phyloP scores from a whole-genome alignment of 768 basidiomycete genomes.

The Tubosaeta brunneosetosa region DNA sequence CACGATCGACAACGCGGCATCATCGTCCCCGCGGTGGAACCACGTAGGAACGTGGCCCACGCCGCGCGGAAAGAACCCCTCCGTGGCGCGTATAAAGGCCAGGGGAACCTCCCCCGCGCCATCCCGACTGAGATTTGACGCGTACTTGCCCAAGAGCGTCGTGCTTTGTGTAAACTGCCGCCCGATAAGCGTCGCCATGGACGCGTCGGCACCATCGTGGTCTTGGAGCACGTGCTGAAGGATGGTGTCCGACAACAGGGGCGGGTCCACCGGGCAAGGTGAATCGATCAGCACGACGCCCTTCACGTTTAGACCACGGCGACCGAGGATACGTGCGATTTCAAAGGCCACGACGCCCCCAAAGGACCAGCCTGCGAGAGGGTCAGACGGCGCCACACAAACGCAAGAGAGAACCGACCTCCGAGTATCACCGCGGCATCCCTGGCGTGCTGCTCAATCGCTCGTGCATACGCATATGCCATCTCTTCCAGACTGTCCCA shows the following conservation, averaged over 20 bases:
- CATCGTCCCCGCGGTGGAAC: background rate
- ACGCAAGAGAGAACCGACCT: conserved; percentile 36
- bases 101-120: conserved; percentile 28
- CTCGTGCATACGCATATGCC: conserved; percentile 46
- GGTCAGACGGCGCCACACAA: background rate
- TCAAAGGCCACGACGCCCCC: conserved; percentile 73
- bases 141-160: conserved; percentile 43
- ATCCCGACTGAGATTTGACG: conserved; percentile 27
- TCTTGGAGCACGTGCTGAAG: conserved; percentile 44
- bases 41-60: conserved; percentile 34
- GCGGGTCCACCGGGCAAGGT: conserved; percentile 50
- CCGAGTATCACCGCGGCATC: conserved; percentile 48
- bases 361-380: conserved; percentile 65
- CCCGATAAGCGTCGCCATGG: conserved; percentile 35
- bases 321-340: conserved; percentile 44
- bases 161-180: conserved; percentile 49
- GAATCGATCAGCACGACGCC: conserved; percentile 68
- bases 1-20: conserved; percentile 16
- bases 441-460: conserved; percentile 32
- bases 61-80: conserved; percentile 37
- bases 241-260: conserved; percentile 48
- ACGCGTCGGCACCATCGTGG: conserved; percentile 27
- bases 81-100: conserved; percentile 50
- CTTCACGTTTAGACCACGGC: conserved; percentile 38
- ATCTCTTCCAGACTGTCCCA: conserved; percentile 52